Conservation (phyloP, 768 basidiomycete species). For the Botryobasidium botryosum region DNA sequence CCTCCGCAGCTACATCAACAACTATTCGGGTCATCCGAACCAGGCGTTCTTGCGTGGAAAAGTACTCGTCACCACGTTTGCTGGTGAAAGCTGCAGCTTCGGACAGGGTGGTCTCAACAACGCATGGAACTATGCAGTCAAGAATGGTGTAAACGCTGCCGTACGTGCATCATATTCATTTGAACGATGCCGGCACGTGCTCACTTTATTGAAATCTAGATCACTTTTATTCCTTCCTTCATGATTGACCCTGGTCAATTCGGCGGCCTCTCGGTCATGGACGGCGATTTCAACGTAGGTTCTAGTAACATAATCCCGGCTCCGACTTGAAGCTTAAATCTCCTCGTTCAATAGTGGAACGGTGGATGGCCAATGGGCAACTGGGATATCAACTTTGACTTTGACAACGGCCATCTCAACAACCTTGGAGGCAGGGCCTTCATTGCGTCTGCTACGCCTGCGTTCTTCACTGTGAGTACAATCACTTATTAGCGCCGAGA, state of each 20-base stretch:
- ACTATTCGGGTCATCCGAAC: constrained; percentile 38
- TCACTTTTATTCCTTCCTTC: constrained; percentile 18
- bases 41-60: constrained; percentile 38
- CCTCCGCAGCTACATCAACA: constrained; percentile 37
- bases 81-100: constrained; percentile 52
- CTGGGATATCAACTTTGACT: constrained; percentile 8
- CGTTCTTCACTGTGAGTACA: constrained; percentile 46
- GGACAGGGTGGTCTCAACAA: constrained; percentile 33
- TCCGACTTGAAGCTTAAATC: constrained; percentile 6
- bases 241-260: constrained; percentile 17
- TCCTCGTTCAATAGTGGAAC: constrained; percentile 40
- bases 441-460: constrained; percentile 44
- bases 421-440: constrained; percentile 20
- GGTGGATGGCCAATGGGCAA: constrained; percentile 50
- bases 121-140: constrained; percentile 43
- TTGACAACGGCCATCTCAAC: constrained; percentile 13
- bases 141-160: constrained; percentile 18
- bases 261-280: constrained; percentile 7
- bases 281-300: constrained; percentile 11
- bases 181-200: too few species aligned
- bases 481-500: not conserved
- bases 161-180: too few species aligned
- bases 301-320: not conserved
- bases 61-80: constrained; percentile 52
- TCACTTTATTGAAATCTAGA: too few species aligned